phyloP scores from a whole-genome alignment of 495 filamentous ascomycete genomes.

The Amniculicola lignicola region DNA sequence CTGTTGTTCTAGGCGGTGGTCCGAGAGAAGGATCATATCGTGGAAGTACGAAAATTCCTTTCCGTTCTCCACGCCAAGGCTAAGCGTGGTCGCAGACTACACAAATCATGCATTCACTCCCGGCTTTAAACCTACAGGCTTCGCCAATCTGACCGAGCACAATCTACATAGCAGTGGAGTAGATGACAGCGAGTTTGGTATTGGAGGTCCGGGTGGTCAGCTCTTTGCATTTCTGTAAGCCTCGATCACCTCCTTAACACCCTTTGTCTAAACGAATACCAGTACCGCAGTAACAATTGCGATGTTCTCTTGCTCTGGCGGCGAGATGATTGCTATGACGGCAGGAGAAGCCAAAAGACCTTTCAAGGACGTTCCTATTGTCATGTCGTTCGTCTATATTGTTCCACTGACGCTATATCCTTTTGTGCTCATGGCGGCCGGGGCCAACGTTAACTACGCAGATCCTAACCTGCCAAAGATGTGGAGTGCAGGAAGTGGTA shows the following conservation, averaged over 20 bases:
- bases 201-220: conserved; percentile 12
- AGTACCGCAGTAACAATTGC: conserved; percentile 14
- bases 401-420: conserved; percentile 12
- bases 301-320: conserved; percentile 24
- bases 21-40: background rate
- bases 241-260: too few relatives aligned
- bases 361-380: conserved; percentile 15
- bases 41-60: background rate
- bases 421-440: conserved; percentile 1
- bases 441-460: conserved; percentile 18
- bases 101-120: conserved; percentile 10
- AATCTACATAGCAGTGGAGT: background rate
- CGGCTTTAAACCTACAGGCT: conserved; percentile 11
- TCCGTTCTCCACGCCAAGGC: too few relatives aligned
- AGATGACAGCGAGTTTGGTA: conserved; percentile 7
- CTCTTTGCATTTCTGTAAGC: conserved; percentile 19
- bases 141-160: background rate
- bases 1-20: conserved; percentile 1
- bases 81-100: too few relatives aligned
- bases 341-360: conserved; percentile 17
- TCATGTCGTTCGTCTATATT: conserved; percentile 24
- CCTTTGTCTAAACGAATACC: too few relatives aligned
- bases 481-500: background rate
- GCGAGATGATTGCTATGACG: conserved; percentile 19
- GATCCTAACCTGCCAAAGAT: conserved; percentile 1